phyloP scores from a whole-genome alignment of 169 alveolate species.

The Toxoplasma gondii region DNA sequence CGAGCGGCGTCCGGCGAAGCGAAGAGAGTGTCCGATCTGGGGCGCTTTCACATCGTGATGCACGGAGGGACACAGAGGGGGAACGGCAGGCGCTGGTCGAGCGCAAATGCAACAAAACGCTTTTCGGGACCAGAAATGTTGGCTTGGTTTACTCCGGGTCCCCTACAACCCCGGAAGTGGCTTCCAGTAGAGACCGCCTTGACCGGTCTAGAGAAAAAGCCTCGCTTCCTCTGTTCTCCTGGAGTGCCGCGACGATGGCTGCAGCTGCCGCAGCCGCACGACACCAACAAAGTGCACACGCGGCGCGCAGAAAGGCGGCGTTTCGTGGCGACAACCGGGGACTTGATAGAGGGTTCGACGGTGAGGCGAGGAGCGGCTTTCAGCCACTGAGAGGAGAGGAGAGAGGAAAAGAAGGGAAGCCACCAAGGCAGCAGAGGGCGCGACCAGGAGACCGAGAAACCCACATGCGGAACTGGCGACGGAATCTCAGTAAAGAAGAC shows the following conservation, averaged over 20 bases:
- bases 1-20: too few relatives aligned
- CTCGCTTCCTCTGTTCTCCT: neutral
- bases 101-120: too few relatives aligned
- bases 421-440: neutral
- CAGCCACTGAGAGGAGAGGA: neutral
- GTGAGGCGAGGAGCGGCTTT: neutral
- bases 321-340: neutral
- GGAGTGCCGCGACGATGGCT: neutral
- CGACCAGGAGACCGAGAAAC: neutral
- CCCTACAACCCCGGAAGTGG: too few relatives aligned
- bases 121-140: too few relatives aligned
- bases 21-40: too few relatives aligned
- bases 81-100: too few relatives aligned
- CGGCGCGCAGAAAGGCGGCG: neutral
- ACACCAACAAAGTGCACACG: neutral
- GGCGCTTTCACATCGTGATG: too few relatives aligned
- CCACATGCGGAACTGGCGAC: neutral
- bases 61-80: too few relatives aligned
- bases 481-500: neutral
- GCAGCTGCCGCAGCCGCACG: neutral
- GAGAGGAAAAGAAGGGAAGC: neutral
- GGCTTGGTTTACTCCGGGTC: too few relatives aligned
- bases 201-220: neutral
- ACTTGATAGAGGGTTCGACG: neutral
- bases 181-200: too few relatives aligned